Percentiles rank a stretch among this genome's conserved stretches.
phyloP scores from a whole-genome alignment of 192 early-diverging fungal species.

The Coemansia sp. region DNA sequence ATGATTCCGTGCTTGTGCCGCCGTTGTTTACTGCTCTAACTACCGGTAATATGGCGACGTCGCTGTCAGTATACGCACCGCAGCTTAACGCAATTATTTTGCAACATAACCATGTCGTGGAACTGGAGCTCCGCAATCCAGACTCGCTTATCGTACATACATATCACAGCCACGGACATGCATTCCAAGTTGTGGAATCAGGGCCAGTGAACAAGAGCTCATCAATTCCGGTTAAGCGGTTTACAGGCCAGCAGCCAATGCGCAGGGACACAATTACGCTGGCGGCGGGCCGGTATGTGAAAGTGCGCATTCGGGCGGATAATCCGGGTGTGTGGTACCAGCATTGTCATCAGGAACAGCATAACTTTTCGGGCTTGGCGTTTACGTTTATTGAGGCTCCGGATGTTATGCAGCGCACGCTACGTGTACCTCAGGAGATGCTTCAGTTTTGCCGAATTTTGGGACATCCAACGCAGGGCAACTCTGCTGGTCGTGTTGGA shows the following conservation, averaged over 20 bases:
- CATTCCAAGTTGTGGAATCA: slow-evolving; percentile 65
- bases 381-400: slow-evolving; percentile 68
- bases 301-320: slow-evolving; percentile 73
- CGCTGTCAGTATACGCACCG: slow-evolving; percentile 62
- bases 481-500: slow-evolving; percentile 61
- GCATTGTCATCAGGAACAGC: slow-evolving; percentile 38
- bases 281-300: slow-evolving; percentile 57
- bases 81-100: slow-evolving; percentile 61
- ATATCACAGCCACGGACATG: neutral
- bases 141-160: too few species aligned
- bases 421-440: slow-evolving; percentile 55
- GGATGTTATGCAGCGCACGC: slow-evolving; percentile 53
- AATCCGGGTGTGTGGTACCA: slow-evolving; percentile 86
- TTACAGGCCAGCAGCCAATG: neutral
- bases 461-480: slow-evolving; percentile 60
- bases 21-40: slow-evolving; percentile 63
- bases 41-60: slow-evolving; percentile 56
- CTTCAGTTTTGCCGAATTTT: slow-evolving; percentile 60
- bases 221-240: neutral
- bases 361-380: slow-evolving; percentile 54
- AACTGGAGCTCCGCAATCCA: slow-evolving; percentile 11
- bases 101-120: slow-evolving; percentile 60
- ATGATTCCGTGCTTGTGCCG: slow-evolving; percentile 48
- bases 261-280: slow-evolving; percentile 71
- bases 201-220: slow-evolving; percentile 38